phyloP scores from a whole-genome alignment of 2,329 filamentous ascomycete species.

The Penicillium occitanis region DNA sequence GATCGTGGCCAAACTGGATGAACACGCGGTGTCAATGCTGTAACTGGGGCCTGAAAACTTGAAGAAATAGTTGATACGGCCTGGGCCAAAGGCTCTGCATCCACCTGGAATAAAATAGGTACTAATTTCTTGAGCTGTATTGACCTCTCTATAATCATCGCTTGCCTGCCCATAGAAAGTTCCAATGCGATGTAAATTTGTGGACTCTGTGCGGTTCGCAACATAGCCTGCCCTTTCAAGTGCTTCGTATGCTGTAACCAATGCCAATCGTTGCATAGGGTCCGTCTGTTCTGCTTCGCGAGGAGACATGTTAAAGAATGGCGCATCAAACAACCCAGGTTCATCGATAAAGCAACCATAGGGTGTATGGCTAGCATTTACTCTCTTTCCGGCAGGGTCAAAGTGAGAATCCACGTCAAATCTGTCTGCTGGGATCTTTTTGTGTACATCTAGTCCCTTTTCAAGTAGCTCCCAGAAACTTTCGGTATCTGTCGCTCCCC shows the following conservation, averaged over 20 bases:
- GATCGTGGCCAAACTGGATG: slow-evolving; percentile 70
- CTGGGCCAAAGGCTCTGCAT: slow-evolving; percentile 58
- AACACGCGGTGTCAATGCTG: slow-evolving; percentile 74
- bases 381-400: slow-evolving; percentile 65
- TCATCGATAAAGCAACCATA: slow-evolving; percentile 72
- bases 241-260: slow-evolving; percentile 77
- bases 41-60: slow-evolving; percentile 72
- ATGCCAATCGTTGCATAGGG: slow-evolving; percentile 74
- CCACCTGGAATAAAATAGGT: slow-evolving; percentile 67
- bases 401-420: slow-evolving; percentile 67
- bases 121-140: slow-evolving; percentile 69
- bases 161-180: slow-evolving; percentile 74
- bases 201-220: slow-evolving; percentile 68
- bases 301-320: slow-evolving; percentile 85
- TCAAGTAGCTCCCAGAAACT: slow-evolving; percentile 39
- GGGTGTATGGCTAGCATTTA: slow-evolving; percentile 70
- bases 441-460: slow-evolving; percentile 34
- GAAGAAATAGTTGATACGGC: slow-evolving; percentile 73
- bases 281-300: slow-evolving; percentile 74
- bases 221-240: slow-evolving; percentile 79
- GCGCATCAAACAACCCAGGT: slow-evolving; percentile 73
- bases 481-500: slow-evolving; percentile 52
- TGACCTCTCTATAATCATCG: slow-evolving; percentile 75
- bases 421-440: slow-evolving; percentile 60
- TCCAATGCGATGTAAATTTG: slow-evolving; percentile 63